Evolutionary conservation across 352 stramenopile genomes (phyloP).

Genomic region (Pythium phragmitis): DNA sequence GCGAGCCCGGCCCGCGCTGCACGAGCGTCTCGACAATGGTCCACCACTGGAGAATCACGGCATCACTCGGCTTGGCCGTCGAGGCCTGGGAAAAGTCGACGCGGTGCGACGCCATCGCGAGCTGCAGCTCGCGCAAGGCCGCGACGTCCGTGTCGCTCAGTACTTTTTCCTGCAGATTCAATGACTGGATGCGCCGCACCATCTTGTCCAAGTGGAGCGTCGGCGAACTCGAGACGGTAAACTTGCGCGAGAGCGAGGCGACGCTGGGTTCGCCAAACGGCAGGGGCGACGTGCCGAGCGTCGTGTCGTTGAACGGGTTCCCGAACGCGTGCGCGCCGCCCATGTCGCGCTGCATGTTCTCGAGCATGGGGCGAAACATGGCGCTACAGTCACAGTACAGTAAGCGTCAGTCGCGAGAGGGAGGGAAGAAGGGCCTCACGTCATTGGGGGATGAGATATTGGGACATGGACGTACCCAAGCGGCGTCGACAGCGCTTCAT

Average conservation of each 20-base stretch:
- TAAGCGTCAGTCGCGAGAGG: too few species aligned
- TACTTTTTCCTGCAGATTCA: conserved; percentile 27
- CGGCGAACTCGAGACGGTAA: conserved; percentile 55
- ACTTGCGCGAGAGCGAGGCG: conserved; percentile 38
- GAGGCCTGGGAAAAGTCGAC: conserved; percentile 20
- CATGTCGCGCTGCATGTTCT: conserved; percentile 86
- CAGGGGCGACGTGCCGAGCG: conserved; percentile 26
- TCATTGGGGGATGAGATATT: not conserved
- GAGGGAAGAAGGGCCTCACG: not conserved
- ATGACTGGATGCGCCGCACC: conserved; percentile 36
- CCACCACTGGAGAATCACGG: conserved; percentile 31
- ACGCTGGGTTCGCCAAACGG: conserved; percentile 9
- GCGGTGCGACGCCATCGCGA: conserved; percentile 20
- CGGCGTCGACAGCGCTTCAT: conserved; percentile 86
- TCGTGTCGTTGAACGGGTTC: conserved; percentile 71
- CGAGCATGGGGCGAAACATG: conserved; percentile 79
- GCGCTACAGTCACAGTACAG: conserved; percentile 32
- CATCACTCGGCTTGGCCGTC: conserved; percentile 13
- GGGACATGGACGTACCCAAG: conserved; percentile 63
- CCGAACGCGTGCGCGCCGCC: conserved; percentile 53
- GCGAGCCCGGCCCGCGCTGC: conserved; percentile 27
- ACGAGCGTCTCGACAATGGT: conserved; percentile 47
- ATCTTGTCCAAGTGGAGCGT: conserved; percentile 52
- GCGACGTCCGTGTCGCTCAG: conserved; percentile 35
- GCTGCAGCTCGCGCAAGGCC: conserved; percentile 32